These are phyloP conservation scores for Choiromyces venosus DNA, from an alignment of 495 filamentous ascomycete genomes.

Conservation along the genomic window DNA sequence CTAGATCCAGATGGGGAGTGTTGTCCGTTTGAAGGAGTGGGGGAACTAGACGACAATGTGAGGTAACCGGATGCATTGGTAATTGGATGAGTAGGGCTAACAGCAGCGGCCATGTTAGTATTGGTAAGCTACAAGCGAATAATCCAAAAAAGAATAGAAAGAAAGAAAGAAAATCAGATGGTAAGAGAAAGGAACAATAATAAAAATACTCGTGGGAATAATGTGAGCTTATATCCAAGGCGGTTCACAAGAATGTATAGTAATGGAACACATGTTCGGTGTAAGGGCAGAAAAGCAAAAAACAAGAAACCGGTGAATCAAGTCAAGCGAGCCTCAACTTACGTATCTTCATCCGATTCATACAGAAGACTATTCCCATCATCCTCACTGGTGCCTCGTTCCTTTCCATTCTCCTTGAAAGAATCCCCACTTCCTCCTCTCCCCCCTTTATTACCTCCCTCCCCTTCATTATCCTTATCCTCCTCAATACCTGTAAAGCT, in stretches of 20 bases:
- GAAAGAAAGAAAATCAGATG: not conserved
- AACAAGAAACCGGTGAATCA: slow-evolving; percentile 17
- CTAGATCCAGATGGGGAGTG: slow-evolving; percentile 19
- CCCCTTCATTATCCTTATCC: slow-evolving; percentile 17
- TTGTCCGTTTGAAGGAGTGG: slow-evolving; percentile 13
- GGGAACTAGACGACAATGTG: not conserved
- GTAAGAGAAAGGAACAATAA: slow-evolving; percentile 15
- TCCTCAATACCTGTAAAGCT: slow-evolving; percentile 38
- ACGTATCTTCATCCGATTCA: slow-evolving; percentile 66
- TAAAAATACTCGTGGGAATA: slow-evolving; percentile 22
- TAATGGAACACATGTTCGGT: slow-evolving; percentile 32
- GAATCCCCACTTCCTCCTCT: slow-evolving; percentile 14
- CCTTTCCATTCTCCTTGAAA: slow-evolving; percentile 13
- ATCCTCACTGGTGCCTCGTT: slow-evolving; percentile 41
- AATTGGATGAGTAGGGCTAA: slow-evolving; percentile 17
- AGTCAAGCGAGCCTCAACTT: slow-evolving; percentile 45
- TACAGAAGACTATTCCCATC: slow-evolving; percentile 57
- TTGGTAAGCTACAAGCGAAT: slow-evolving; percentile 9
- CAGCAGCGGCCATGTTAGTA: slow-evolving; percentile 11
- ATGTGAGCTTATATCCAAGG: slow-evolving; percentile 28
- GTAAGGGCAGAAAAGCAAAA: slow-evolving; percentile 3
- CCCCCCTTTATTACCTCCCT: not conserved
- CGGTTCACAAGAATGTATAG: slow-evolving; percentile 13
- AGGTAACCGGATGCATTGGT: slow-evolving; percentile 18
- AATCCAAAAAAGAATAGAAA: slow-evolving; percentile 5